Base-by-base conservation (phyloP, 1,284 basidiomycete genomes). In the Pisolithus thermaeus region DNA sequence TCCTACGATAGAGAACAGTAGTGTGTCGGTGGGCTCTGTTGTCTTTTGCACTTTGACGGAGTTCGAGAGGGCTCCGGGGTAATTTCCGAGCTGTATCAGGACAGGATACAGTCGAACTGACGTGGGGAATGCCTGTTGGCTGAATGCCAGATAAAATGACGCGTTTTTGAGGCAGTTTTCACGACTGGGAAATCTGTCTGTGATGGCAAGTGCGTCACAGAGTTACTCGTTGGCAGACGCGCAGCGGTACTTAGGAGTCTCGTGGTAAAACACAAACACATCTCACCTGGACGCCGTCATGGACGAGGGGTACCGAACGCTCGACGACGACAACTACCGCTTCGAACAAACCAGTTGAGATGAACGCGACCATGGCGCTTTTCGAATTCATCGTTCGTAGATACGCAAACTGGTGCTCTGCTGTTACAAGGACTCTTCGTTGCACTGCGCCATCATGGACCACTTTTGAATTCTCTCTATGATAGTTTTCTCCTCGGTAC, bases 1-100 rank as follows among this genome's bases (percentile, higher is more conserved):
- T 28, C 94, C 94, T 11, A 94, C 95, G 56, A 97, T 86, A 16
- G 89, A 89, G 67, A 92, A 97, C 50, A 91, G 70, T 20, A 95
- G 74, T 50, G 77, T 70, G 62, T 92, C 89, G 4, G 79, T 69
- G 0, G 76, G 71, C 6, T 65, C 59, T 0, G 85, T 78, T 36
- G 77, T 73, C 41, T 79, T 72, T 65, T 94, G 91, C 14, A 95
- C 73, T 48, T 80, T 78, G 35, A 92, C 87, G 93, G 93, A 97
- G 66, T 92, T 93, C 30, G 81, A 79, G 18, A 96, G 75, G 0
- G 93, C 94, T 6, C 95, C 95, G 2, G 97, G 78, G 61, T 94
- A 92, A 68, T 97, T 98, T 43, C 95, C 95, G 60, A 97, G 77
- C 92, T 97, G 55, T 25, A 38, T 16, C 9, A 30, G 20, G 30